Conservation (phyloP, 805 yeast species). For the Wickerhamiella spandovensis region DNA sequence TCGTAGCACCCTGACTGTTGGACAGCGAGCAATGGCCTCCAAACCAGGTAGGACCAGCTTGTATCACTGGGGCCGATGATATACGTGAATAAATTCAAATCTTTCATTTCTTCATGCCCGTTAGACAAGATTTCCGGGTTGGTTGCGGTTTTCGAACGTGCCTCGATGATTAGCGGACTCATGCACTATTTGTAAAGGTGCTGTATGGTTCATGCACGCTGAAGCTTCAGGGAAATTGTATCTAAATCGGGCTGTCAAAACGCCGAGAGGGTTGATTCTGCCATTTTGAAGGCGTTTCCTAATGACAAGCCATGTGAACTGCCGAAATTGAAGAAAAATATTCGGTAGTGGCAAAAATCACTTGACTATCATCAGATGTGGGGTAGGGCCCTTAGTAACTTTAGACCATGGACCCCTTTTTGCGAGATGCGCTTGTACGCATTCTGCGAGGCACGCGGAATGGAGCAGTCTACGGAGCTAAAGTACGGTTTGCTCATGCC, state of each 20-base stretch:
- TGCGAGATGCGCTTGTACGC: conserved; percentile 6
- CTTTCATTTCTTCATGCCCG: no score
- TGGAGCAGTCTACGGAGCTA: conserved; percentile 49
- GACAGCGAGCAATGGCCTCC: background rate
- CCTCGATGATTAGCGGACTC: background rate
- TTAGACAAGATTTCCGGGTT: no score
- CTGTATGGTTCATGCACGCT: background rate
- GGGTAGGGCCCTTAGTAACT: background rate
- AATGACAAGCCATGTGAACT: no score
- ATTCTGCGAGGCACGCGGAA: conserved; percentile 29
- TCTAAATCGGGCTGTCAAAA: background rate
- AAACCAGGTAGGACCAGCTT: no score
- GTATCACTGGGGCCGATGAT: no score
- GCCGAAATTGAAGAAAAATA: background rate
- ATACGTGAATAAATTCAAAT: no score
- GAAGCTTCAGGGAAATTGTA: background rate
- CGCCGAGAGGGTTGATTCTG: background rate
- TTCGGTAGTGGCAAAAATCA: background rate
- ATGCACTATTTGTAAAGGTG: background rate
- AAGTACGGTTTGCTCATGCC: conserved; percentile 50
- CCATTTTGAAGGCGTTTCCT: background rate
- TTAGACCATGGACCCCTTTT: conserved; percentile 4
- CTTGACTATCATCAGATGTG: background rate
- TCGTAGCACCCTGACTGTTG: no score
- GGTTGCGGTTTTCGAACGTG: background rate